phyloP scores from a whole-genome alignment of 345 rosid species.

The Hypericum perforatum region DNA sequence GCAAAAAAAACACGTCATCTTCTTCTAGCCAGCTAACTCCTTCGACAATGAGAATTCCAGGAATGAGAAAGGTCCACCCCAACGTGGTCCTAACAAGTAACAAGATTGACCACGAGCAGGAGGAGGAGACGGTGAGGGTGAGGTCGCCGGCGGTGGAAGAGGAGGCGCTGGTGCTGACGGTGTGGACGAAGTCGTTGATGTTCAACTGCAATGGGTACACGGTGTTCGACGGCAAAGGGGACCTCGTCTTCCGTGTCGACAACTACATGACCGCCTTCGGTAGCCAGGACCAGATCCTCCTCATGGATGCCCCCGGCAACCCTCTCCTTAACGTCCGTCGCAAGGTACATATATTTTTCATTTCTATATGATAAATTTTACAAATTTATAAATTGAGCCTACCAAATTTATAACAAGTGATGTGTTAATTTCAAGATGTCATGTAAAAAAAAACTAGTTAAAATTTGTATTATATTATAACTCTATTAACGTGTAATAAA shows the following conservation, averaged over 20 bases:
- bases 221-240: slow-evolving; percentile 61
- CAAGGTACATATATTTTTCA: slow-evolving; percentile 36
- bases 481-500: too few relatives aligned
- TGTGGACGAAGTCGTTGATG: slow-evolving; percentile 88
- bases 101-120: not conserved
- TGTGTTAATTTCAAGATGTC: too few relatives aligned
- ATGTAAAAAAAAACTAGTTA: too few relatives aligned
- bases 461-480: too few relatives aligned
- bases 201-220: slow-evolving; percentile 96
- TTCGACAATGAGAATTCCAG: not conserved
- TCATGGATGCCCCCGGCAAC: slow-evolving; percentile 80
- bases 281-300: slow-evolving; percentile 50
- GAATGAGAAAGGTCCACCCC: slow-evolving; percentile 77
- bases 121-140: slow-evolving; percentile 3
- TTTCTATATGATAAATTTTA: too few relatives aligned
- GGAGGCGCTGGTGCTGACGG: slow-evolving; percentile 43
- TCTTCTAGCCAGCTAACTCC: not conserved
- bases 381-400: too few relatives aligned
- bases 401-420: too few relatives aligned
- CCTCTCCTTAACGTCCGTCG: slow-evolving; percentile 95
- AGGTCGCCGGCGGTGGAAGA: slow-evolving; percentile 2
- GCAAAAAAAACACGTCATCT: not conserved
- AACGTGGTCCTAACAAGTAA: slow-evolving; percentile 13
- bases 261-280: slow-evolving; percentile 50
- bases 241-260: slow-evolving; percentile 75